phyloP scores from a whole-genome alignment of 352 stramenopile species.

The Pythium dissotocum region DNA sequence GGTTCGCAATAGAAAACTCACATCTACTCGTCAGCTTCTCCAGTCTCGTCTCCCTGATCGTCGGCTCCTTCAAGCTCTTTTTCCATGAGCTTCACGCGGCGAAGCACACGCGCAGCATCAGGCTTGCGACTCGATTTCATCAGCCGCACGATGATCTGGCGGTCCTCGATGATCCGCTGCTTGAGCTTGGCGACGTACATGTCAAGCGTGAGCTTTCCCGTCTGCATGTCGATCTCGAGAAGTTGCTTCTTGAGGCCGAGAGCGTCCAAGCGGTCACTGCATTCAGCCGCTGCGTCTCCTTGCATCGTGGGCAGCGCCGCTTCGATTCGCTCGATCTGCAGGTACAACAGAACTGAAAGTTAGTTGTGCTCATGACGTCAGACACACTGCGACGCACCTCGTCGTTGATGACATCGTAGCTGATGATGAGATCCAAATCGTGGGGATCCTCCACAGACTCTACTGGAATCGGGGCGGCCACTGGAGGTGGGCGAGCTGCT shows the following conservation, averaged over 20 bases:
- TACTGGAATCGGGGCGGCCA: not conserved
- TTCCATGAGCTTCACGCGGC: conserved; percentile 78
- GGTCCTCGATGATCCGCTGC: conserved; percentile 52
- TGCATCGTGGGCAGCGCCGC: conserved; percentile 45
- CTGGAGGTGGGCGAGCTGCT: too few relatives aligned
- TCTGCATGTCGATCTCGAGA: conserved; percentile 84
- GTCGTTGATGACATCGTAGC: conserved; percentile 87
- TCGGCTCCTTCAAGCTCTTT: conserved; percentile 61
- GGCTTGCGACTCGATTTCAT: conserved; percentile 41
- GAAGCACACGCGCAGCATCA: conserved; percentile 70
- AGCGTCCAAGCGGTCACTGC: conserved; percentile 62
- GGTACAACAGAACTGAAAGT: too few relatives aligned
- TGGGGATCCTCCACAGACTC: conserved; percentile 50
- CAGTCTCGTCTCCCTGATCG: conserved; percentile 13
- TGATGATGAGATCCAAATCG: conserved; percentile 72
- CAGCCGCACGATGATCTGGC: conserved; percentile 44
- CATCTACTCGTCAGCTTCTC: conserved; percentile 18
- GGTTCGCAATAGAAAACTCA: too few relatives aligned
- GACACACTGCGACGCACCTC: conserved; percentile 41
- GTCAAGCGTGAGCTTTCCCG: conserved; percentile 70
- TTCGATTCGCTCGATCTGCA: conserved; percentile 68
- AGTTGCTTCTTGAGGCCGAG: conserved; percentile 78
- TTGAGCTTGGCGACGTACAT: conserved; percentile 63
- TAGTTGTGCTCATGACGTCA: not conserved
- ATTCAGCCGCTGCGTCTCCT: conserved; percentile 37